Evolutionary conservation across 164 flowering plant species (phyloP).

Genomic region (Platanus orientalis): DNA sequence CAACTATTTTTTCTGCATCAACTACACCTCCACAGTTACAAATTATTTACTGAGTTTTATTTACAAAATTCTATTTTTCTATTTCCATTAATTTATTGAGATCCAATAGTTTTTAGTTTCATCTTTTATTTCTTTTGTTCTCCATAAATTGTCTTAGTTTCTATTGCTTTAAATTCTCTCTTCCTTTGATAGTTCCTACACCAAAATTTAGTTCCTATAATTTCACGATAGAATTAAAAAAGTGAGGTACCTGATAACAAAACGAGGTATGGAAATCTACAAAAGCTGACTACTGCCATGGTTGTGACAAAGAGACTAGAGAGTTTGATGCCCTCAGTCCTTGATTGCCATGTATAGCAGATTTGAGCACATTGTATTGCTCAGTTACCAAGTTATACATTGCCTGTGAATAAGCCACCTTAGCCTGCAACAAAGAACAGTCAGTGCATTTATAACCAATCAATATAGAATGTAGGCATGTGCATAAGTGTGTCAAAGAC

Average conservation of each 20-base stretch:
- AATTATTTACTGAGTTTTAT: too few species aligned
- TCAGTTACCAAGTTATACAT: slow-evolving; percentile 53
- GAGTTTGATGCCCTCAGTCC: slow-evolving; percentile 67
- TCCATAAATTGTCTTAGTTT: too few species aligned
- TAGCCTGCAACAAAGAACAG: slow-evolving; percentile 49
- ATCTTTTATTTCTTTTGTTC: too few species aligned
- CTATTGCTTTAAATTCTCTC: too few species aligned
- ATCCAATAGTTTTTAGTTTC: too few species aligned
- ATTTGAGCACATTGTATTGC: slow-evolving; percentile 71
- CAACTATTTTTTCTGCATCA: too few species aligned
- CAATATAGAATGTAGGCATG: not conserved
- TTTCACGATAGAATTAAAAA: too few species aligned
- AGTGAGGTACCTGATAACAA: slow-evolving; percentile 26
- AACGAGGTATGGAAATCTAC: not conserved
- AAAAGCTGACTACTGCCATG: slow-evolving; percentile 44
- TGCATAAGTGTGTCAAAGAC: not conserved
- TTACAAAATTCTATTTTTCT: too few species aligned
- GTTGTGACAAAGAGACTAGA: slow-evolving; percentile 62
- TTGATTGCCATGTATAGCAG: slow-evolving; percentile 67
- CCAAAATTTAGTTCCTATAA: too few species aligned
- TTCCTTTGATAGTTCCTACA: too few species aligned
- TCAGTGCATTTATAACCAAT: slow-evolving; percentile 5
- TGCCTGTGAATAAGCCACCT: slow-evolving; percentile 44
- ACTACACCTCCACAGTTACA: too few species aligned
- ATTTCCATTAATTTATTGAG: too few species aligned